Evolutionary conservation across 306 rosid species (phyloP), one percentile per base, ranked within the genome.

Genomic region (Bauhinia variegata): DNA sequence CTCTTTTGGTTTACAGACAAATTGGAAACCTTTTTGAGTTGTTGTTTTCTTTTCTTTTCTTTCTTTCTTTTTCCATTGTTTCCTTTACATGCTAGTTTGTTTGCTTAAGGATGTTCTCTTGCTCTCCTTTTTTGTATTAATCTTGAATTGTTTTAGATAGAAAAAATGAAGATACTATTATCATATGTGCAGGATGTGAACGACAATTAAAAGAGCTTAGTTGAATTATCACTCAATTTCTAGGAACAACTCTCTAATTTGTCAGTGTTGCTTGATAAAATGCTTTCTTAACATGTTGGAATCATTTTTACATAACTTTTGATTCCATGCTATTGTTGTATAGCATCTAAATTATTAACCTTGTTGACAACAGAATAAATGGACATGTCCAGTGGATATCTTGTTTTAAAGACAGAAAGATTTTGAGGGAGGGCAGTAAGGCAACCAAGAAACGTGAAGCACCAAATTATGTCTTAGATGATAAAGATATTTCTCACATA

Each of bases 401-500:
- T 3, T 72, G 80, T 63, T 78, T 78, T 42, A 77, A 80, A 71
- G 83, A 75, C 34, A 68, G 67, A 59, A 92, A 82, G 66, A 75
- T 60, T 75, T 71, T 67, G 41, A 68, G 63, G 64, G 82, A 88
- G 67, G 77, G 86, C 70, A 56, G 63, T 68, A 92, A 78, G 75
- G 65, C 76, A 36, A 55, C 81, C 57, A 89, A 84, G 85, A 89
- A 87, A 77, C 54, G 58, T 36, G 79, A 53, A 75, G 75, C 67
- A 34, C 60, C 49, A 41, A 79, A 67, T 18, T 67, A 70, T 75
- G 75, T 76, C 69, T 71, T 78, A 42, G 85, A 83, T 56, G 96
- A 92, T 75, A 92, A 85, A 75, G 85, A 75, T 65, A 80, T 87
- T 70, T 78, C 89, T 79, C 87, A 84, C 81, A 79, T 92, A 68